Percentiles rank a stretch among this genome's conserved stretches.
These are phyloP conservation scores for Sordariomycetes sp. DNA, from an alignment of 2,329 filamentous ascomycete genomes.

Conservation along the genomic window DNA sequence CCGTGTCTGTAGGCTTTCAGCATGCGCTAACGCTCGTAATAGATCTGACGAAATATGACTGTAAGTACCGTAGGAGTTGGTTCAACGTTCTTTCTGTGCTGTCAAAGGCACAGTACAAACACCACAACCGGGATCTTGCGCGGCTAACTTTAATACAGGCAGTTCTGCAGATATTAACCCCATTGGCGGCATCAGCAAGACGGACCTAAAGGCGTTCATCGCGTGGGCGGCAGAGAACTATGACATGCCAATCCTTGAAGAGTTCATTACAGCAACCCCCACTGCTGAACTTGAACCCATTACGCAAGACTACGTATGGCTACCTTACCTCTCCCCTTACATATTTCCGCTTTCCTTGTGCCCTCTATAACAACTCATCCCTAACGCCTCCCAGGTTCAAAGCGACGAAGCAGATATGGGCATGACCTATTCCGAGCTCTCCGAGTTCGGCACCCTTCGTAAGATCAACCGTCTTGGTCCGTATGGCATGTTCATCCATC, in stretches of 20 bases:
- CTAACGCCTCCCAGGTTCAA: conserved; percentile 14
- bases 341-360: neutral
- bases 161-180: conserved; percentile 8
- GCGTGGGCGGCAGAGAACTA: conserved; percentile 46
- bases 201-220: conserved; percentile 58
- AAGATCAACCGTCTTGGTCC: conserved; percentile 31
- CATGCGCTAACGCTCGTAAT: too few relatives aligned
- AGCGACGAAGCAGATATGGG: conserved; percentile 32
- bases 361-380: too few relatives aligned
- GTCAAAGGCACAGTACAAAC: too few relatives aligned
- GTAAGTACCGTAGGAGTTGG: too few relatives aligned
- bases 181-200: conserved; percentile 38
- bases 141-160: too few relatives aligned
- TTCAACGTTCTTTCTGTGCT: neutral
- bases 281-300: conserved; percentile 41
- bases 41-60: too few relatives aligned
- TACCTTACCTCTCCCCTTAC: neutral
- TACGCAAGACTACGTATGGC: conserved; percentile 9
- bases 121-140: too few relatives aligned
- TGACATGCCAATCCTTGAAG: conserved; percentile 50
- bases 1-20: too few relatives aligned
- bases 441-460: conserved; percentile 24
- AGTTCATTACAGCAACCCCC: conserved; percentile 52
- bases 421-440: conserved; percentile 30
- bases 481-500: conserved; percentile 26